Evolutionary conservation across 768 basidiomycete species (phyloP).

Genomic region (Russula vinacea): DNA sequence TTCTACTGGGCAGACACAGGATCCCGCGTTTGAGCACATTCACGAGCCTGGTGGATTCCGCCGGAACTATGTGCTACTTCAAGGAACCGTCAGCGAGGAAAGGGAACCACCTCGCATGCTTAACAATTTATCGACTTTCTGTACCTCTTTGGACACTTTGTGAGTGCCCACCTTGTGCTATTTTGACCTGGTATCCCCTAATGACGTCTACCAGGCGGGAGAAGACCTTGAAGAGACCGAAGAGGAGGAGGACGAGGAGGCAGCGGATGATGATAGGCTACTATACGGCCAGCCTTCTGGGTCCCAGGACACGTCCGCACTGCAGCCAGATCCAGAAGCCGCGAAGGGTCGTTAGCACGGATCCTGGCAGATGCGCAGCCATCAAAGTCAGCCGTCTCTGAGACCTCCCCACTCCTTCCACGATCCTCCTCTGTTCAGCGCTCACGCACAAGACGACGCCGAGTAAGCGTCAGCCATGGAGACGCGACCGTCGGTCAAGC

Average conservation of each 20-base stretch:
- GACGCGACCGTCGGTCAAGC: constrained; percentile 91
- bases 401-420: constrained; percentile 57
- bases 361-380: constrained; percentile 18
- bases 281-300: constrained; percentile 22
- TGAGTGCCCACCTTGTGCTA: constrained; percentile 43
- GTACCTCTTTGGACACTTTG: constrained; percentile 93
- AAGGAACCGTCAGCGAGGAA: constrained; percentile 57
- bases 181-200: constrained; percentile 11
- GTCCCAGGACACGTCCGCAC: background rate
- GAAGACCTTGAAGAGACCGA: constrained; percentile 76
- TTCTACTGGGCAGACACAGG: constrained; percentile 46
- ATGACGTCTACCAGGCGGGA: constrained; percentile 59
- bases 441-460: constrained; percentile 54
- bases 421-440: constrained; percentile 40
- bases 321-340: background rate
- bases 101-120: constrained; percentile 49
- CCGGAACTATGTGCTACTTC: constrained; percentile 77
- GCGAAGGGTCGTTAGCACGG: constrained; percentile 15
- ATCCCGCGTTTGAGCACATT: constrained; percentile 88
- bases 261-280: constrained; percentile 34
- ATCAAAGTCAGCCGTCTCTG: constrained; percentile 34
- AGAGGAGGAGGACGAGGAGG: constrained; percentile 57
- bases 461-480: constrained; percentile 63
- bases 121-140: constrained; percentile 91
- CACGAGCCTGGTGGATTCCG: constrained; percentile 95